phyloP scores from a whole-genome alignment of 805 yeast species.

The Suhomyces tanzawaensis region DNA sequence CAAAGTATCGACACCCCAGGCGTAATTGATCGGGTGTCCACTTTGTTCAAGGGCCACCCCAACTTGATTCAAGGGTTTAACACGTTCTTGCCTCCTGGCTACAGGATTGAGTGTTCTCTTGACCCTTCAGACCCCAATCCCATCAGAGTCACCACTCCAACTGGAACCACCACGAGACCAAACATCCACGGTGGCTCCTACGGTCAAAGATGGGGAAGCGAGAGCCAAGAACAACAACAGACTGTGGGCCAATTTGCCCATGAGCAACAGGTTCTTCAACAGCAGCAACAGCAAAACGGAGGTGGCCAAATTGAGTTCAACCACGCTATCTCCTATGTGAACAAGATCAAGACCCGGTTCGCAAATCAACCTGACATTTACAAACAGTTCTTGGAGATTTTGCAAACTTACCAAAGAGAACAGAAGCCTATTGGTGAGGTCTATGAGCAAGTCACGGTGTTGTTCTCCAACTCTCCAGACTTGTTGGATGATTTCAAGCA shows the following conservation, averaged over 20 bases:
- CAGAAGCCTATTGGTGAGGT: conserved; percentile 95
- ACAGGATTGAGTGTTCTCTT: conserved; percentile 83
- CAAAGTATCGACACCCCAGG: conserved; percentile 97
- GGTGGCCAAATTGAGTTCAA: conserved; percentile 88
- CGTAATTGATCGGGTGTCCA: conserved; percentile 92
- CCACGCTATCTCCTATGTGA: conserved; percentile 95
- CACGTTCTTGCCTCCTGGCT: conserved; percentile 96
- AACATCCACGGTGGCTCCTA: conserved; percentile 36
- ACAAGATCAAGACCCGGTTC: conserved; percentile 91
- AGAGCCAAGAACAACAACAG: conserved; percentile 12
- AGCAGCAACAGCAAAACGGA: conserved; percentile 34
- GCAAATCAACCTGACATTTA: conserved; percentile 93
- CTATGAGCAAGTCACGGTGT: conserved; percentile 83
- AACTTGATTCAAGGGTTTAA: conserved; percentile 94
- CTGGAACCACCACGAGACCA: conserved; percentile 80
- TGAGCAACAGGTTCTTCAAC: conserved; percentile 14
- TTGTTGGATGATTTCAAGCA: conserved; percentile 91
- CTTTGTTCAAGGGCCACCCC: conserved; percentile 89
- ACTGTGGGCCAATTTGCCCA: conserved; percentile 20
- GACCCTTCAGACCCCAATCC: conserved; percentile 91
- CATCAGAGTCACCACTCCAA: conserved; percentile 91
- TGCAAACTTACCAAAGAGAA: conserved; percentile 95
- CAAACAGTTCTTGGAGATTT: conserved; percentile 88
- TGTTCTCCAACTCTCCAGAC: conserved; percentile 93
- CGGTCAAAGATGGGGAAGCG: conserved; percentile 26